Conservation (phyloP, 2,329 filamentous ascomycete genomes). For the Albifimbria verrucaria region DNA sequence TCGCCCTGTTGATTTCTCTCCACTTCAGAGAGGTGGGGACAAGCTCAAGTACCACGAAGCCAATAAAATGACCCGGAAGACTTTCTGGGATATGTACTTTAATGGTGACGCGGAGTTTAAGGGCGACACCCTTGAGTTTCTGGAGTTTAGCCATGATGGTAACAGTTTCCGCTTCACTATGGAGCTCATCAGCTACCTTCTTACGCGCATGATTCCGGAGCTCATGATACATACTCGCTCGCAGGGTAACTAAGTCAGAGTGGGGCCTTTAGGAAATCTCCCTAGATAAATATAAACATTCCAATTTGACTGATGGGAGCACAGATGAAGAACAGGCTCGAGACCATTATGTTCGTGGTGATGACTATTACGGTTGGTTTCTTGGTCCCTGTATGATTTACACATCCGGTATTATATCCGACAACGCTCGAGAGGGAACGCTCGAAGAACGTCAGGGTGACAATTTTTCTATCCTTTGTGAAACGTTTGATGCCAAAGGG, state of each 20-base stretch:
- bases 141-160: slow-evolving; percentile 98
- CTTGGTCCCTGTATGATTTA: slow-evolving; percentile 98
- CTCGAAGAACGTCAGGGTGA: slow-evolving; percentile 97
- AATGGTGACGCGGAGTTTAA: slow-evolving; percentile 94
- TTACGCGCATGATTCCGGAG: slow-evolving; percentile 84
- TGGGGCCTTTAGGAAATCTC: not conserved
- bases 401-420: slow-evolving; percentile 90
- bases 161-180: slow-evolving; percentile 89
- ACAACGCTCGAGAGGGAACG: slow-evolving; percentile 81
- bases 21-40: slow-evolving; percentile 72
- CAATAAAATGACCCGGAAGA: slow-evolving; percentile 85
- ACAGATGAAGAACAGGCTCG: slow-evolving; percentile 98
- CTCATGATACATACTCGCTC: slow-evolving; percentile 89
- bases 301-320: slow-evolving; percentile 18
- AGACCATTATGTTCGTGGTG: slow-evolving; percentile 95
- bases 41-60: slow-evolving; percentile 68
- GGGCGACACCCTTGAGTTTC: slow-evolving; percentile 80
- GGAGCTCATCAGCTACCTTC: slow-evolving; percentile 81
- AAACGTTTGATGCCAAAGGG: slow-evolving; percentile 83
- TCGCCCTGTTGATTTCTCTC: slow-evolving; percentile 85
- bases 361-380: slow-evolving; percentile 99
- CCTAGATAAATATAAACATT: not conserved
- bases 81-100: slow-evolving; percentile 98
- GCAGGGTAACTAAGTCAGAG: slow-evolving; percentile 51
- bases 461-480: slow-evolving; percentile 91